These are phyloP conservation scores for Cardamine resedifolia DNA, from an alignment of 345 rosid genomes.

Conservation along the genomic window DNA sequence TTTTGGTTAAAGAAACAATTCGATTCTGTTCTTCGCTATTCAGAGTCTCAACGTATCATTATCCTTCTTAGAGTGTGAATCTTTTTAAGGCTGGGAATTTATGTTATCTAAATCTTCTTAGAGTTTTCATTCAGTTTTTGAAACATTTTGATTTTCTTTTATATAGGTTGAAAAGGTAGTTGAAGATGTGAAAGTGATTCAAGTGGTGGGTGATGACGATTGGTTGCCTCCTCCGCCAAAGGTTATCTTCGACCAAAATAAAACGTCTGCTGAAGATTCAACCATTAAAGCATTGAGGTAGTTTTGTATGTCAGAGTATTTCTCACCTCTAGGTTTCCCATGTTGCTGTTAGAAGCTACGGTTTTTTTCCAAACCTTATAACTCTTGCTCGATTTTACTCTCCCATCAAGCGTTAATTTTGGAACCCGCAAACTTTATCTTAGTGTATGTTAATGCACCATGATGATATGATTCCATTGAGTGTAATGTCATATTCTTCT, in stretches of 20 bases:
- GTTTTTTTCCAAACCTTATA: background rate
- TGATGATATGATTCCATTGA: background rate
- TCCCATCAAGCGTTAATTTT: background rate
- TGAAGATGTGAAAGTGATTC: conserved; percentile 41
- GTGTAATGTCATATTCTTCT: background rate
- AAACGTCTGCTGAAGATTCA: conserved; percentile 50
- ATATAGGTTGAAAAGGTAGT: conserved; percentile 32
- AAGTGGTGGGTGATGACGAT: conserved; percentile 56
- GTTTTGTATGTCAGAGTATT: background rate
- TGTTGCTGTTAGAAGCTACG: background rate
- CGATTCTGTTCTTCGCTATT: background rate
- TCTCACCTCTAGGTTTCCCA: background rate
- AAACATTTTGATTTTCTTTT: background rate
- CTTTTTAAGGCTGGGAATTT: background rate
- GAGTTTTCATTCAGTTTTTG: background rate
- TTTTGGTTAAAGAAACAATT: background rate
- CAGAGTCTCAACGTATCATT: background rate
- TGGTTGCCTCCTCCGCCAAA: conserved; percentile 75
- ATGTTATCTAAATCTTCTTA: background rate
- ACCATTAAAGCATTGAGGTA: conserved; percentile 72
- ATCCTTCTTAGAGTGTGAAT: background rate
- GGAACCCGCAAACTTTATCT: background rate
- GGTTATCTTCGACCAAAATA: conserved; percentile 29
- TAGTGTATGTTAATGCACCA: background rate
- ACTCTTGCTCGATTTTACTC: background rate